Conservation (phyloP, 2,329 filamentous ascomycete species). For the Aureobasidium sp. region DNA sequence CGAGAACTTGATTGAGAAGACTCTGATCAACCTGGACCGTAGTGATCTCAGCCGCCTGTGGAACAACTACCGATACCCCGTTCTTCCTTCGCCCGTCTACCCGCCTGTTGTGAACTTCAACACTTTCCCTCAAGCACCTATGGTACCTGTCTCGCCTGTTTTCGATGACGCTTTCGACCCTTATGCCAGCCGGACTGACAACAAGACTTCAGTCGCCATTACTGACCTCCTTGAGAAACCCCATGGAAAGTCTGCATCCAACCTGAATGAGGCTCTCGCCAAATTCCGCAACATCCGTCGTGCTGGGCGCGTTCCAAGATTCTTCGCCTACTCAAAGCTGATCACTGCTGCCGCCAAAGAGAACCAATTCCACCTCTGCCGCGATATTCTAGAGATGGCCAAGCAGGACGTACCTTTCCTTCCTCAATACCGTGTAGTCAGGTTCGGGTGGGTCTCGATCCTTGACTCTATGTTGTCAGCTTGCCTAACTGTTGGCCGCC, state of each 20-base stretch:
- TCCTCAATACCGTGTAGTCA: conserved; percentile 74
- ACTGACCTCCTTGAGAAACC: conserved; percentile 80
- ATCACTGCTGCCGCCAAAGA: conserved; percentile 87
- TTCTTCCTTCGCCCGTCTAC: conserved; percentile 39
- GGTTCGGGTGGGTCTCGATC: conserved; percentile 94
- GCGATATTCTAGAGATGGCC: conserved; percentile 84
- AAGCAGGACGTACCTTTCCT: conserved; percentile 79
- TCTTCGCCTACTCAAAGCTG: conserved; percentile 94
- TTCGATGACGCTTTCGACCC: conserved; percentile 84
- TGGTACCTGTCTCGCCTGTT: conserved; percentile 45
- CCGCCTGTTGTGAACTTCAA: conserved; percentile 40
- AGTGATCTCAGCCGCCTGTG: conserved; percentile 44
- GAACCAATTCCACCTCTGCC: conserved; percentile 69
- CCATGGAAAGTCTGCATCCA: conserved; percentile 60
- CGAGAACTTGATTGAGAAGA: conserved; percentile 49
- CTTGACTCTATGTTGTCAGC: conserved; percentile 94
- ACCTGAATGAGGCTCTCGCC: conserved; percentile 67
- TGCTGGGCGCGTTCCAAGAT: conserved; percentile 81
- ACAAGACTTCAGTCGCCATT: conserved; percentile 85
- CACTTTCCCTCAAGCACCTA: conserved; percentile 31
- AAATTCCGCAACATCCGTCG: conserved; percentile 92
- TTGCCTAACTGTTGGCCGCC: conserved; percentile 74
- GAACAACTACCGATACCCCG: conserved; percentile 49
- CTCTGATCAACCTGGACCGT: conserved; percentile 45
- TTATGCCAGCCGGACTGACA: conserved; percentile 82